Evolutionary conservation across 148 eudicot species (phyloP).

Genomic region (Rhododendron vialii): DNA sequence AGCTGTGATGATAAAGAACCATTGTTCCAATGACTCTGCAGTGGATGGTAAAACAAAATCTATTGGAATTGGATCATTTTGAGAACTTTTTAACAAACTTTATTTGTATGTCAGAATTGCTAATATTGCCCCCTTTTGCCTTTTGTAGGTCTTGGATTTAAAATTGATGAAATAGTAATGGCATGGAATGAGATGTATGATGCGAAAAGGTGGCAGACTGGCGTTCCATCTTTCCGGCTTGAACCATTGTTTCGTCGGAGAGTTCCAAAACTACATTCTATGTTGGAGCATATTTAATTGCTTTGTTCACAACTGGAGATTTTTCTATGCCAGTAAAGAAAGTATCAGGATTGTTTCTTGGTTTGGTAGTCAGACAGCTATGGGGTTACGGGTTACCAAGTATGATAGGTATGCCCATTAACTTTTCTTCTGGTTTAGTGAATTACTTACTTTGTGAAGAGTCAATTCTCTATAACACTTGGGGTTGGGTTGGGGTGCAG

Average conservation of each 20-base stretch:
- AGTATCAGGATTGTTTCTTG: slow-evolving; percentile 18
- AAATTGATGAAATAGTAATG: slow-evolving; percentile 86
- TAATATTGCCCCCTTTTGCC: not conserved
- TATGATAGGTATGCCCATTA: slow-evolving; percentile 28
- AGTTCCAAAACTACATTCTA: slow-evolving; percentile 64
- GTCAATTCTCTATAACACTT: not conserved
- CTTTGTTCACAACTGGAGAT: slow-evolving; percentile 1
- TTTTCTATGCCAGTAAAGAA: slow-evolving; percentile 17
- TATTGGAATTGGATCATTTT: not conserved
- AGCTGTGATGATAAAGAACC: slow-evolving; percentile 91
- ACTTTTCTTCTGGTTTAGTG: not conserved
- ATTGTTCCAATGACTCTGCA: slow-evolving; percentile 79
- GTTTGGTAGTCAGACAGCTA: slow-evolving; percentile 23
- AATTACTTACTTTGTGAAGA: not conserved
- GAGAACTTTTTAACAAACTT: not conserved
- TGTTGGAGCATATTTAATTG: slow-evolving; percentile 60
- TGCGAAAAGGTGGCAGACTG: slow-evolving; percentile 86
- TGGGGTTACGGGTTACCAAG: slow-evolving; percentile 24
- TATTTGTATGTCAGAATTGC: not conserved
- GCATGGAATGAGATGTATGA: slow-evolving; percentile 99
- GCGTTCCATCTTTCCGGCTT: slow-evolving; percentile 66
- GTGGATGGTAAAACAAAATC: slow-evolving; percentile 42
- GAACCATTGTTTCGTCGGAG: slow-evolving; percentile 75
- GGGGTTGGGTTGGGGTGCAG: not conserved
- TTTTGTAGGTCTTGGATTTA: slow-evolving; percentile 54